Evolutionary conservation across 2,329 filamentous ascomycete genomes (phyloP).

Genomic region (Cercospora citrullina): DNA sequence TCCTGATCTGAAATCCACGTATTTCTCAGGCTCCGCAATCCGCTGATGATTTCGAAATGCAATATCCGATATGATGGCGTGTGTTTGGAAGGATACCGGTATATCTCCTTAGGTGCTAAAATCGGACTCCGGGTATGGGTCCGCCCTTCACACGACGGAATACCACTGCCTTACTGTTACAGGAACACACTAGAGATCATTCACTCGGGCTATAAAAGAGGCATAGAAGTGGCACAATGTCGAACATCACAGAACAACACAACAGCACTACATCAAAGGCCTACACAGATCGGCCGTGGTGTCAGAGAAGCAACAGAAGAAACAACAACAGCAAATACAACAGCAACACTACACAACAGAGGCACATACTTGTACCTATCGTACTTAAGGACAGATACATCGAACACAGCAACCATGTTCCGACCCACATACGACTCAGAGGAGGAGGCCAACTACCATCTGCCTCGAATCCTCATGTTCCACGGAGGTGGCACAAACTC

Average conservation of each 20-base stretch:
- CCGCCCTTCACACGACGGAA: background rate
- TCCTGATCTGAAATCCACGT: background rate
- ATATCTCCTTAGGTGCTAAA: background rate
- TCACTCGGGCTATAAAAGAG: background rate
- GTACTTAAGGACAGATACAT: background rate
- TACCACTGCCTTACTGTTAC: background rate
- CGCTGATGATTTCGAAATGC: background rate
- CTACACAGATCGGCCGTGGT: background rate
- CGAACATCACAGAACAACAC: background rate
- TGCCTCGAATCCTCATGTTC: slow-evolving; percentile 42
- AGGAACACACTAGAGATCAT: background rate
- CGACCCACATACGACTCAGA: slow-evolving; percentile 7
- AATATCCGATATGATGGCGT: slow-evolving; percentile 9
- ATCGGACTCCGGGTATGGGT: slow-evolving; percentile 4
- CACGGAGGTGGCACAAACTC: slow-evolving; percentile 46
- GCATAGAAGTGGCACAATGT: background rate
- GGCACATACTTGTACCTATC: background rate
- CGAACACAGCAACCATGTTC: background rate
- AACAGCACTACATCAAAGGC: background rate
- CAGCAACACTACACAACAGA: background rate
- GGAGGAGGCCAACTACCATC: slow-evolving; percentile 4
- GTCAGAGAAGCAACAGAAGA: background rate
- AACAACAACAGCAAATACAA: background rate
- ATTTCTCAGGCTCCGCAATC: background rate
- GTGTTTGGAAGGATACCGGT: slow-evolving; percentile 8